These are phyloP conservation scores for Boletus barrowsii DNA, from an alignment of 768 basidiomycete genomes.

Conservation along the genomic window DNA sequence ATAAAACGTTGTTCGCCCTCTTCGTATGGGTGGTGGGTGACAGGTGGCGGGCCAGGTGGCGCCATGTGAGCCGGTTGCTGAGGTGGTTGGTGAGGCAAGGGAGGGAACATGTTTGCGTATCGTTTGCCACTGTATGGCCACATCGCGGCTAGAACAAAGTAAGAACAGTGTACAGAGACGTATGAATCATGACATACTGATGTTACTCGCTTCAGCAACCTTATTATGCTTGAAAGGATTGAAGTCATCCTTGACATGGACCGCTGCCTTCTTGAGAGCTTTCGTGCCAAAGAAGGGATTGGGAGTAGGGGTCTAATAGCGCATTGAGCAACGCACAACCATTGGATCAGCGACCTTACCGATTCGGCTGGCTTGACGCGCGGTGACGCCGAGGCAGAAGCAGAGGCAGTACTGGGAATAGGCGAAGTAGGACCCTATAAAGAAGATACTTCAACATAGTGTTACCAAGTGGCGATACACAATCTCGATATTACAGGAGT, in stretches of 20 bases:
- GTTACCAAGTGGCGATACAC: slow-evolving; percentile 5
- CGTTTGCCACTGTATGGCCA: slow-evolving; percentile 94
- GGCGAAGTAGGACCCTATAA: slow-evolving; percentile 46
- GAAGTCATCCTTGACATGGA: slow-evolving; percentile 94
- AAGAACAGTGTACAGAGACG: not conserved
- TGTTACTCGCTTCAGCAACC: slow-evolving; percentile 67
- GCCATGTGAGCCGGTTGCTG: slow-evolving; percentile 66
- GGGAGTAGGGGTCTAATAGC: slow-evolving; percentile 42
- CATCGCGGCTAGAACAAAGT: slow-evolving; percentile 47
- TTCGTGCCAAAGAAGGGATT: slow-evolving; percentile 92
- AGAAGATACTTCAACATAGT: slow-evolving; percentile 15
- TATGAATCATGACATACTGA: slow-evolving; percentile 51
- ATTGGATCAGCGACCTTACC: slow-evolving; percentile 31
- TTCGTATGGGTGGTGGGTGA: slow-evolving; percentile 75
- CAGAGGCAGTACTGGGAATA: slow-evolving; percentile 38
- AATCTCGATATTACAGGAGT: slow-evolving; percentile 50
- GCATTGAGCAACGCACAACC: slow-evolving; percentile 8
- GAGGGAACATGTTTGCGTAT: slow-evolving; percentile 74
- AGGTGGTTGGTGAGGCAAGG: slow-evolving; percentile 54
- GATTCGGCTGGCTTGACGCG: slow-evolving; percentile 57
- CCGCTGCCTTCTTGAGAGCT: slow-evolving; percentile 67
- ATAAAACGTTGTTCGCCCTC: slow-evolving; percentile 72
- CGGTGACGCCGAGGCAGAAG: slow-evolving; percentile 56
- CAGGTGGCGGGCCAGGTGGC: slow-evolving; percentile 63
- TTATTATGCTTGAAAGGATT: slow-evolving; percentile 92